phyloP scores from a whole-genome alignment of 208 protist genomes.

The Crithidia thermophila region DNA sequence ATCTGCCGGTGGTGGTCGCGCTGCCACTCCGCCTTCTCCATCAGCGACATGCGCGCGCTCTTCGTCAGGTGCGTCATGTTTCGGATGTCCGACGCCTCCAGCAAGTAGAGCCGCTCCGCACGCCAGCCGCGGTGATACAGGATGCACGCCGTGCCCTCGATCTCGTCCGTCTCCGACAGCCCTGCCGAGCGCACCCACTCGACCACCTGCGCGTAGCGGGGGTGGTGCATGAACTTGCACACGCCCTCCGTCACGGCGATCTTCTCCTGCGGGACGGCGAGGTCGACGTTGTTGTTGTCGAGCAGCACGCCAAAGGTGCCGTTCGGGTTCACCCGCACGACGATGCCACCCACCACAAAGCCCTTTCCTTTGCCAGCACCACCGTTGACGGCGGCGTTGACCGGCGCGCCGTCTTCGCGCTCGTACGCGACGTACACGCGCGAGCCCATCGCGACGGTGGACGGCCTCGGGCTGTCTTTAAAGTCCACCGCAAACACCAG shows the following conservation, averaged over 20 bases:
- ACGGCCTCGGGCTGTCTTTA: conserved; percentile 20
- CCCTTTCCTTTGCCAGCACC: conserved; percentile 1
- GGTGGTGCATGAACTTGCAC: conserved; percentile 51
- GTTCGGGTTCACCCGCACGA: conserved; percentile 78
- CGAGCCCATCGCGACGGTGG: conserved; percentile 42
- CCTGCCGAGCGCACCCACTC: conserved; percentile 83
- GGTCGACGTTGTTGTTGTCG: conserved; percentile 82
- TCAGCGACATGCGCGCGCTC: conserved; percentile 75
- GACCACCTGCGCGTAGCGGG: conserved; percentile 62
- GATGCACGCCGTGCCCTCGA: conserved; percentile 75
- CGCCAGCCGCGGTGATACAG: conserved; percentile 87
- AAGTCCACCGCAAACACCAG: conserved; percentile 77
- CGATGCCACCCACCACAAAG: conserved; percentile 70
- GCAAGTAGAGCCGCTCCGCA: conserved; percentile 77
- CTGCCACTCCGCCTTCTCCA: conserved; percentile 92
- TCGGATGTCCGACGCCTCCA: conserved; percentile 74
- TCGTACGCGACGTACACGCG: conserved; percentile 62
- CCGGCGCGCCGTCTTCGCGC: conserved; percentile 19
- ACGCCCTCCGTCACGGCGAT: conserved; percentile 64
- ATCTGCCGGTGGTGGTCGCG: conserved; percentile 84
- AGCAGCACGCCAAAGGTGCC: conserved; percentile 83
- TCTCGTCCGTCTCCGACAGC: conserved; percentile 45
- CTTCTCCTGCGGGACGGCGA: conserved; percentile 78
- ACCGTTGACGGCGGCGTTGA: background rate
- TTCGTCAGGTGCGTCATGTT: conserved; percentile 76